Evolutionary conservation across 2,329 filamentous ascomycete genomes (phyloP).

Genomic region (Arthrobotrys iridis): DNA sequence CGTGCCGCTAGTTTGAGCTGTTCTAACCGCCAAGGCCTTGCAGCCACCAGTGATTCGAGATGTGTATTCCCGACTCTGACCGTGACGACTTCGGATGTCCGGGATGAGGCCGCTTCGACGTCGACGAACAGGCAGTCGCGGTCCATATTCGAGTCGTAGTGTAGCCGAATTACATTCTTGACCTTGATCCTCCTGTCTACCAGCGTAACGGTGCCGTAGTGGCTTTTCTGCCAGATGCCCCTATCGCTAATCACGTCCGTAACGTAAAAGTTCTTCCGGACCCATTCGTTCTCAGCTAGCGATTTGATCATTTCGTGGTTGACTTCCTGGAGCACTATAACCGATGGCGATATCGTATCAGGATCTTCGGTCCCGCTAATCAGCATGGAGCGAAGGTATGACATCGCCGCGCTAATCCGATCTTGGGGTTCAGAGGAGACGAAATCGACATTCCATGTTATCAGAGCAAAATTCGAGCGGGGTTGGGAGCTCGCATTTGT

Average conservation of each 20-base stretch:
- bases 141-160: conserved; percentile 62
- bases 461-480: conserved; percentile 43
- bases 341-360: conserved; percentile 29
- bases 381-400: conserved; percentile 43
- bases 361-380: conserved; percentile 34
- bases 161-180: conserved; percentile 65
- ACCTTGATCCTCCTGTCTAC: conserved; percentile 65
- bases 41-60: conserved; percentile 67
- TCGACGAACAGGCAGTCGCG: conserved; percentile 70
- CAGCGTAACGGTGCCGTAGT: conserved; percentile 68
- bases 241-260: conserved; percentile 64
- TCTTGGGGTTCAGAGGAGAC: conserved; percentile 32
- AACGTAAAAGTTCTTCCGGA: conserved; percentile 65
- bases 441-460: conserved; percentile 53
- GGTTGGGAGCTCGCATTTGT: conserved; percentile 2
- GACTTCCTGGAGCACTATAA: conserved; percentile 49
- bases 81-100: conserved; percentile 54
- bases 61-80: conserved; percentile 69
- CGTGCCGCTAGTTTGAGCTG: conserved; percentile 65
- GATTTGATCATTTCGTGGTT: conserved; percentile 42
- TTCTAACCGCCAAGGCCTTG: conserved; percentile 65
- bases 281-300: conserved; percentile 64
- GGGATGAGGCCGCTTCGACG: conserved; percentile 57
- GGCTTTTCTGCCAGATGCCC: conserved; percentile 62
- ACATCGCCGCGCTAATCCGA: conserved; percentile 41